phyloP scores from a whole-genome alignment of 495 filamentous ascomycete species.

The Chlorociboria aeruginascens region DNA sequence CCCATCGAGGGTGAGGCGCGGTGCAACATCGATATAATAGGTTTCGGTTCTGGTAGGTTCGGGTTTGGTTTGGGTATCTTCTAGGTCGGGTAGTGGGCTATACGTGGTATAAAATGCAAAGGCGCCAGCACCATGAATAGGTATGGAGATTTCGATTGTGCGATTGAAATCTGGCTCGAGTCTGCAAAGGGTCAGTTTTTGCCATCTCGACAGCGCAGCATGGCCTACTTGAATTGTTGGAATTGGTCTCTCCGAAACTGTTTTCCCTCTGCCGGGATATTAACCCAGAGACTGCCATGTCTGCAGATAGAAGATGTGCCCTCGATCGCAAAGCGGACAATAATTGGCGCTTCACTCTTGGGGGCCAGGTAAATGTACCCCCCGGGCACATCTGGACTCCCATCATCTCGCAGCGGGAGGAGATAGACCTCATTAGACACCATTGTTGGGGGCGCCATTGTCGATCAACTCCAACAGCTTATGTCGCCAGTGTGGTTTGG shows the following conservation, averaged over 20 bases:
- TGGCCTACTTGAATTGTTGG: constrained; percentile 70
- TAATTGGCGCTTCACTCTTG: constrained; percentile 55
- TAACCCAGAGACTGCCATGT: constrained; percentile 89
- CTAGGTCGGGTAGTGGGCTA: constrained; percentile 70
- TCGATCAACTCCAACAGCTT: not conserved
- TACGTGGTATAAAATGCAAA: constrained; percentile 96
- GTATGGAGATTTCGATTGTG: constrained; percentile 77
- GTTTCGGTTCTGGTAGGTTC: constrained; percentile 53
- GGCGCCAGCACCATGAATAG: constrained; percentile 71
- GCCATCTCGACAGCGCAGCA: not conserved
- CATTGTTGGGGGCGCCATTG: constrained; percentile 39
- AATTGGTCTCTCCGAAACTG: constrained; percentile 68
- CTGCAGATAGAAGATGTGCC: constrained; percentile 93
- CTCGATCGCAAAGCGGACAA: constrained; percentile 84
- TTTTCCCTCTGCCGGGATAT: constrained; percentile 67
- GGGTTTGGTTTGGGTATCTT: constrained; percentile 33
- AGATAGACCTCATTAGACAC: constrained; percentile 62
- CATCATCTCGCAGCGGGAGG: constrained; percentile 81
- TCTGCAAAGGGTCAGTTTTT: constrained; percentile 5
- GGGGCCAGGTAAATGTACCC: constrained; percentile 87
- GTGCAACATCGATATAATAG: constrained; percentile 90
- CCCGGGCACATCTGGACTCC: constrained; percentile 79
- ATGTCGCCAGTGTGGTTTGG: not conserved
- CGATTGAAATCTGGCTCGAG: constrained; percentile 87
- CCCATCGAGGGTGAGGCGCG: constrained; percentile 61